Percentiles rank a stretch among this genome's conserved stretches.
phyloP scores from a whole-genome alignment of 805 yeast genomes.

The Cyberlindnera suaveolens region DNA sequence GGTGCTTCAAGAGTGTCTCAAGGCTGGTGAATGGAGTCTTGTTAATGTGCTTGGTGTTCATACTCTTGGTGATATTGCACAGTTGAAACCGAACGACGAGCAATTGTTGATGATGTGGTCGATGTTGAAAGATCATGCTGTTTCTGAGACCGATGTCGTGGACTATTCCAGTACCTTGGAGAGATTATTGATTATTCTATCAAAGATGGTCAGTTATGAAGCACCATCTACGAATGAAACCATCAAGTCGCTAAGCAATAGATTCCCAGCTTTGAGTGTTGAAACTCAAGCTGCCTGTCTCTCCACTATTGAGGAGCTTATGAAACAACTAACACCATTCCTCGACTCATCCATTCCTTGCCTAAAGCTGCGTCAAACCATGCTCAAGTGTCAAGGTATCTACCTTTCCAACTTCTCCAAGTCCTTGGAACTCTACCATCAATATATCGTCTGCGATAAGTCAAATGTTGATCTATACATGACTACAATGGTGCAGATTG shows the following conservation, averaged over 20 bases:
- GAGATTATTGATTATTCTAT: not conserved
- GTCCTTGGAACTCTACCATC: slow-evolving; percentile 20
- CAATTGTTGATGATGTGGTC: slow-evolving; percentile 7
- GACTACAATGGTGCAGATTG: slow-evolving; percentile 33
- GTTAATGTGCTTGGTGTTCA: slow-evolving; percentile 12
- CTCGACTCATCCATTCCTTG: slow-evolving; percentile 4
- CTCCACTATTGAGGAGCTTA: not conserved
- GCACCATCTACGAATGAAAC: not conserved
- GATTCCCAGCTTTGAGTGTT: not conserved
- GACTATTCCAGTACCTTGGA: not conserved
- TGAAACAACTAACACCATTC: not conserved
- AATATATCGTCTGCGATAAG: slow-evolving; percentile 33
- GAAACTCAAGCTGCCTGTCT: not conserved
- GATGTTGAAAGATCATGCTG: not conserved
- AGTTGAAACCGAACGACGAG: slow-evolving; percentile 6
- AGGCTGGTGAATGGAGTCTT: slow-evolving; percentile 2
- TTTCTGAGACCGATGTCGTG: not conserved
- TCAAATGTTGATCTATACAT: slow-evolving; percentile 36
- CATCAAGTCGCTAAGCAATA: not conserved
- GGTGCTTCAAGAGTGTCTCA: slow-evolving; percentile 10
- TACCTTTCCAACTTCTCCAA: slow-evolving; percentile 5
- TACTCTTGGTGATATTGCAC: slow-evolving; percentile 3
- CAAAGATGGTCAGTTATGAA: not conserved
- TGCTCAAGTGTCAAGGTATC: slow-evolving; percentile 14
- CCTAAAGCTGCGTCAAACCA: slow-evolving; percentile 1